Conservation (phyloP, 768 basidiomycete genomes). For the Tubosaeta brunneosetosa region DNA sequence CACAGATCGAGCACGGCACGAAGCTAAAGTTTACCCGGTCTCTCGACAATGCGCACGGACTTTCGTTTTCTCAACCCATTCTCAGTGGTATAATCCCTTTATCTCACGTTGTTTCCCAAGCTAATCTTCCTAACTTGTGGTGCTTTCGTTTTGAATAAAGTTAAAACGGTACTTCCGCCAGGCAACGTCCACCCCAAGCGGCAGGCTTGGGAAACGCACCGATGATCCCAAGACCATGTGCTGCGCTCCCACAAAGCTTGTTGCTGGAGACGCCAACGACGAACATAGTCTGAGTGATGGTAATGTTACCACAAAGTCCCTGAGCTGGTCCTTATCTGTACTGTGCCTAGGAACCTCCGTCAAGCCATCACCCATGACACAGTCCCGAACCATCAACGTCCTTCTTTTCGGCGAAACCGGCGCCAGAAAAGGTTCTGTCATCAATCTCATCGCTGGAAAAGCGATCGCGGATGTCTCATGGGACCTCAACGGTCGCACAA, state of each 20-base stretch:
- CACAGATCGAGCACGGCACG: no score
- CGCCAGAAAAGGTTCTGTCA: conserved; percentile 29
- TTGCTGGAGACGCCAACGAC: no score
- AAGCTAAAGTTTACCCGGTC: no score
- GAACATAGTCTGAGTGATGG: not conserved
- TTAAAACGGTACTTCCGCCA: not conserved
- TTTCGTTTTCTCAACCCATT: not conserved
- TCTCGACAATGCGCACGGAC: not conserved
- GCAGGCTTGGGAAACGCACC: conserved; percentile 5
- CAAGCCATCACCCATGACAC: not conserved
- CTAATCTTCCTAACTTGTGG: not conserved
- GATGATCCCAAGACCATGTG: no score
- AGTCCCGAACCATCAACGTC: conserved; percentile 26
- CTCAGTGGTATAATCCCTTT: conserved; percentile 8
- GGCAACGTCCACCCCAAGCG: not conserved
- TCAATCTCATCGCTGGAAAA: conserved; percentile 28
- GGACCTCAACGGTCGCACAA: conserved; percentile 34
- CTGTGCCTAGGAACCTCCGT: not conserved
- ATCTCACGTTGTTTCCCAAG: no score
- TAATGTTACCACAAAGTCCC: no score
- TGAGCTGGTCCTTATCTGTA: no score
- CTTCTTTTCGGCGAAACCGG: conserved; percentile 42
- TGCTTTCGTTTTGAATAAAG: no score
- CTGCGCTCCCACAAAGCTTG: no score
- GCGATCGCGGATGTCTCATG: conserved; percentile 24